Base-by-base conservation (phyloP, 169 alveolate species). In the Cyclospora cayetanensis region DNA sequence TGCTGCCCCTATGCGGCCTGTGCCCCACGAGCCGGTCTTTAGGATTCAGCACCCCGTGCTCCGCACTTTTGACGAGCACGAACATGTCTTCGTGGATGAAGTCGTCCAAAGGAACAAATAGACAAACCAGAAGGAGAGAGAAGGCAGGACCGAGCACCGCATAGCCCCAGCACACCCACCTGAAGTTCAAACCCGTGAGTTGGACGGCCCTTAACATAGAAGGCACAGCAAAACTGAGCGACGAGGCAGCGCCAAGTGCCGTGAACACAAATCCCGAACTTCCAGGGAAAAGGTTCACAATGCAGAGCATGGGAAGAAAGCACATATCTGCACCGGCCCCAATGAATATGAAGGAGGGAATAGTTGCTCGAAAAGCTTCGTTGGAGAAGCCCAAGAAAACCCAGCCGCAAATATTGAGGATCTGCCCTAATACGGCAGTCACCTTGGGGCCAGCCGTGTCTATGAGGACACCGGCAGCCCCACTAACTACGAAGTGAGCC, bases 81-180 rank as follows among this genome's bases (percentile, higher is more conserved):
- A 85, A 85, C 55, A n/a, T 25, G 66, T 85, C 91, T 4, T 65
- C 91, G 29, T 74, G 83, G 11, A 60, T 85, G 43, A 85, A 85
- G 4, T 70, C 83, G 27, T 65, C 74, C 11, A 63, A n/a, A 1
- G 91, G 91, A 37, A 85, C 27, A 25, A 85, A 85, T 2, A 85
- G 46, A 9, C 25, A 2, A 7, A 53, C 82, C 9, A 41, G 18
- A 22, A 85, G 41, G 66, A 63, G 29, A 35, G 74, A 85, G n/a
- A 85, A 66, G 70, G 41, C 4, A n/a, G 91, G 91, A 4, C 91
- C 83, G 25, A 42, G 63, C 9, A 85, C 41, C 1, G 84, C 91
- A 29, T 85, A 85, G 25, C 74, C 84, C 9, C 31, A 29, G 43
- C 91, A 85, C 1, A 85, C 72, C 12, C 35, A 15, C 22, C 60